Evolutionary conservation across 805 yeast genomes (phyloP), one percentile per base, ranked within the genome.

Genomic region (Phaffomyces thermotolerans): DNA sequence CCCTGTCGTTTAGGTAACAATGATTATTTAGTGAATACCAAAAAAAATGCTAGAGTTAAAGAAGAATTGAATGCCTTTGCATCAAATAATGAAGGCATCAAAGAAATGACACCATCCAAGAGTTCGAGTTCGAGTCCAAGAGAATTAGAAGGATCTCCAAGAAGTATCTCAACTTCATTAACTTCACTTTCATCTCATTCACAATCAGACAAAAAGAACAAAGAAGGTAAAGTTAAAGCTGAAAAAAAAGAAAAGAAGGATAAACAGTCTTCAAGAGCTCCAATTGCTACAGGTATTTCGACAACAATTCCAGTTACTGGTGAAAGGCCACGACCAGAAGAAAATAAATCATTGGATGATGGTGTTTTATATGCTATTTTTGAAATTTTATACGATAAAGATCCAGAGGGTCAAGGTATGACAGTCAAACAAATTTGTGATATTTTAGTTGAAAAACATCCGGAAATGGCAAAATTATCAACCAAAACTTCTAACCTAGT

Each of bases 391-490:
- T 82, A 67, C 62, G 90, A 82, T 47, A 68, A 73, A 49, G 95
- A 85, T 58, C 65, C 81, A 1, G 74, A 73, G 41, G 81, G 84
- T 40, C 71, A 73, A 47, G 95, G 95, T 51, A 83, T 85, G 89
- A 85, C 95, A n/a, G 95, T 85, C 29, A 85, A 85, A 58, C 95
- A 85, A 59, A 75, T 85, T 46, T 85, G 95, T 64, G 95, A 85
- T 60, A 74, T 81, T 45, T 67, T 85, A 39, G 67, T 79, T 40
- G 86, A 79, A 44, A 73, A 76, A 53, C 91, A 85, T 59, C 95
- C 95, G 1, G 89, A 84, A 40, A 85, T 84, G 89, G 84, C 89
- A 5, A 83, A 78, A 47, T 63, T 85, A 46, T 81, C 89, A 4
- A 81, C 91, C 17, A 85, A 85, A 56, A 81, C 91, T 14, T 83